A percentile compares a stretch with the other conserved stretches of the same genome.
Evolutionary conservation across 257 asterid species (phyloP).

Genomic region (Penstemon eatonii): DNA sequence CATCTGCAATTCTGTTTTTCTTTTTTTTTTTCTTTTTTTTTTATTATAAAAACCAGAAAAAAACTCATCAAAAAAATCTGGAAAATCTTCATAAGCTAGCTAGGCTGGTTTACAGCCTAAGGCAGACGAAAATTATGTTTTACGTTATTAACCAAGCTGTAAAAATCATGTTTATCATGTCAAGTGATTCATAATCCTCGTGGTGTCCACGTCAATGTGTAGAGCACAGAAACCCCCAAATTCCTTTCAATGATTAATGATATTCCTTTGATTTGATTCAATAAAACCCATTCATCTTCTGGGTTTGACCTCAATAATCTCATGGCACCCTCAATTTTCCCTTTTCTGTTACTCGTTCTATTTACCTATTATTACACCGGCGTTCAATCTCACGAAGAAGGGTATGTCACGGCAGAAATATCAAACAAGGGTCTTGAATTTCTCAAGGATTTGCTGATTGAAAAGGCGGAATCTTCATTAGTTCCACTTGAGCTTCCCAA

Average conservation of each 20-base stretch:
- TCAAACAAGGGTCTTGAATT: slow-evolving; percentile 81
- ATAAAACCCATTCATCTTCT: slow-evolving; percentile 2
- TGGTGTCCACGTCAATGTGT: slow-evolving; percentile 2
- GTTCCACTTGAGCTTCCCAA: slow-evolving; percentile 74
- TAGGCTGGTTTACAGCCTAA: too few species aligned
- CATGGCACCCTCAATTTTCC: slow-evolving; percentile 41
- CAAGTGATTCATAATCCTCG: neutral
- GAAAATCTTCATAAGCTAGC: too few species aligned
- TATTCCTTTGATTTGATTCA: slow-evolving; percentile 1
- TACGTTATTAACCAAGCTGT: too few species aligned
- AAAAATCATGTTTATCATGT: too few species aligned
- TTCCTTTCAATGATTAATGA: neutral
- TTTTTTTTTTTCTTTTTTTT: too few species aligned
- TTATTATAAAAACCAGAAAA: too few species aligned
- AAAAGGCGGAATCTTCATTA: slow-evolving; percentile 57
- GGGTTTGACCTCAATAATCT: slow-evolving; percentile 14
- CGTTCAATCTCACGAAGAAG: slow-evolving; percentile 54
- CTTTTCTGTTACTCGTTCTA: slow-evolving; percentile 27
- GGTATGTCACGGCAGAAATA: slow-evolving; percentile 50
- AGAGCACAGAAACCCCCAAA: neutral
- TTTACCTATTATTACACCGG: slow-evolving; percentile 24
- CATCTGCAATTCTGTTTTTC: too few species aligned
- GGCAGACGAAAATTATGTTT: too few species aligned
- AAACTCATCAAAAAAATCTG: too few species aligned
- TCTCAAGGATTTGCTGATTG: slow-evolving; percentile 59